Evolutionary conservation across 306 rosid species (phyloP).

Genomic region (Trifolium pratense): DNA sequence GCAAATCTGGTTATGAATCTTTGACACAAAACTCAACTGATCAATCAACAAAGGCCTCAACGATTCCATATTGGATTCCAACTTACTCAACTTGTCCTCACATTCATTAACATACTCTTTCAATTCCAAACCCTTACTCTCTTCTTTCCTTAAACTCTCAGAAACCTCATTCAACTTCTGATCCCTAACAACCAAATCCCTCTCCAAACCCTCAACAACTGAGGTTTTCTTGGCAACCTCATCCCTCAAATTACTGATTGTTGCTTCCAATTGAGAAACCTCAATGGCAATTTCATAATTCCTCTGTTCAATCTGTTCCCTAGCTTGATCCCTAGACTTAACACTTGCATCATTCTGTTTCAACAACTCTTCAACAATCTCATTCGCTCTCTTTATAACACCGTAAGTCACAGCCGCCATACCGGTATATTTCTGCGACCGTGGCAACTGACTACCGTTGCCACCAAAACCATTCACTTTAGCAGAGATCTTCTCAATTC

Average conservation of each 20-base stretch:
- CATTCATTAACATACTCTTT: slow-evolving; percentile 64
- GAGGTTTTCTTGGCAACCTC: slow-evolving; percentile 66
- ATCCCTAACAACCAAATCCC: slow-evolving; percentile 59
- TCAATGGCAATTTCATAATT: slow-evolving; percentile 96
- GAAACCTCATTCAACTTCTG: slow-evolving; percentile 56
- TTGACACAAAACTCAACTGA: slow-evolving; percentile 78
- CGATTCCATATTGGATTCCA: slow-evolving; percentile 60
- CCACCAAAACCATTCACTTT: slow-evolving; percentile 70
- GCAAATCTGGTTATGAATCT: slow-evolving; percentile 76
- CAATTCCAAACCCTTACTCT: slow-evolving; percentile 62
- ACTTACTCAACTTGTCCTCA: slow-evolving; percentile 66
- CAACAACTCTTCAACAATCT: slow-evolving; percentile 87
- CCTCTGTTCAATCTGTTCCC: slow-evolving; percentile 95
- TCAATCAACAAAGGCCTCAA: slow-evolving; percentile 78
- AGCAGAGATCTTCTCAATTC: slow-evolving; percentile 85
- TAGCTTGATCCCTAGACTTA: slow-evolving; percentile 79
- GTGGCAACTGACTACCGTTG: slow-evolving; percentile 59
- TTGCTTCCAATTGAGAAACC: slow-evolving; percentile 94
- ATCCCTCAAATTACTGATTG: slow-evolving; percentile 79
- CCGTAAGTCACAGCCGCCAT: slow-evolving; percentile 80
- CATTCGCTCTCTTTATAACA: slow-evolving; percentile 87
- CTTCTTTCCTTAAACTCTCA: slow-evolving; percentile 58
- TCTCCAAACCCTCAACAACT: slow-evolving; percentile 70
- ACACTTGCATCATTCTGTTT: slow-evolving; percentile 70
- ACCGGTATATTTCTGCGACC: slow-evolving; percentile 81